Percentiles rank a stretch among this genome's conserved stretches.
phyloP scores from a whole-genome alignment of 164 flowering plant species.

The Tetracentron sinense region DNA sequence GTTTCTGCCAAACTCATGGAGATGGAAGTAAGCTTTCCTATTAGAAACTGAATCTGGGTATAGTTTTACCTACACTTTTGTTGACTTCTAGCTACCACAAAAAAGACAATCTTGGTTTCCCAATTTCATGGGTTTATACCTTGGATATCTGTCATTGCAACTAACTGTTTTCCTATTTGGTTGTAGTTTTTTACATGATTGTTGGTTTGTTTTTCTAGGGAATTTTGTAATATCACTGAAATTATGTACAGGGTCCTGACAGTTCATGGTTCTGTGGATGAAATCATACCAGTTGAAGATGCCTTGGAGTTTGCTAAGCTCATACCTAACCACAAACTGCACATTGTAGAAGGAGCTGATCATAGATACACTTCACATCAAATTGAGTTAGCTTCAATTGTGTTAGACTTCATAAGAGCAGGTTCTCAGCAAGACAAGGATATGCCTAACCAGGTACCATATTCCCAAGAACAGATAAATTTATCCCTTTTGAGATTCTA shows the following conservation, averaged over 20 bases:
- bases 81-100: too few relatives aligned
- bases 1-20: too few relatives aligned
- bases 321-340: slow-evolving; percentile 51
- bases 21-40: too few relatives aligned
- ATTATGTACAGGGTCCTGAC: slow-evolving; percentile 54
- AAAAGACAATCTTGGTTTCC: too few relatives aligned
- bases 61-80: too few relatives aligned
- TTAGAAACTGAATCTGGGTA: too few relatives aligned
- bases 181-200: neutral
- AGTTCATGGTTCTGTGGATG: slow-evolving; percentile 61
- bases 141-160: neutral
- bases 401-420: slow-evolving; percentile 38
- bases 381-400: slow-evolving; percentile 37
- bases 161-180: neutral
- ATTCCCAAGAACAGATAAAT: neutral
- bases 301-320: slow-evolving; percentile 51
- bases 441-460: neutral
- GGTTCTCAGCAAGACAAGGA: slow-evolving; percentile 5
- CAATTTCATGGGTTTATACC: too few relatives aligned
- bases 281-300: slow-evolving; percentile 46
- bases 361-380: slow-evolving; percentile 58
- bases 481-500: slow-evolving; percentile 16
- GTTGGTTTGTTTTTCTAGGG: neutral
- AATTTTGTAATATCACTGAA: neutral
- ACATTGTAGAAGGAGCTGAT: slow-evolving; percentile 56